Base-by-base conservation (phyloP, 345 rosid species). In the Capsella bursapastoris region DNA sequence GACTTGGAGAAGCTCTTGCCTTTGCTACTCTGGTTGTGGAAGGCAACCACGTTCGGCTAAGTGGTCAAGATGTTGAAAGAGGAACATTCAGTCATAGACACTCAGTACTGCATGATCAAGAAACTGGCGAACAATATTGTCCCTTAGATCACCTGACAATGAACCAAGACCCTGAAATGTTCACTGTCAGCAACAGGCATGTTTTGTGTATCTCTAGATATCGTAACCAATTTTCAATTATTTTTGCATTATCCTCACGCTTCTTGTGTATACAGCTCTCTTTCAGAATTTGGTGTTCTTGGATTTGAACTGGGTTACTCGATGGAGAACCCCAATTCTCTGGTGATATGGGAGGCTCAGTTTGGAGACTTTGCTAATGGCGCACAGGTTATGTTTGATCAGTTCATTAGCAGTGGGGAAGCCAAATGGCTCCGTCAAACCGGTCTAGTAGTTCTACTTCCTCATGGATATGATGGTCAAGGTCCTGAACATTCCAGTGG, bases 401-500 rank as follows among this genome's bases (percentile, higher is more conserved):
- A 90, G 81, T 90, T 90, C 69, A 28, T 90, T 55, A 88, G 93
- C 75, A 82, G 93, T 68, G 96, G 96, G n/a, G 96, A 90, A 73
- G 79, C 93, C 3, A 90, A 90, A 61, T 90, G 96, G 96, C 72
- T 90, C 51, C 86, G 96, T 35, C 93, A 90, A 51, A 83, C 82
- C 1, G 96, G 96, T 58, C 86, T 90, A 72, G 93, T 86, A 8
- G 78, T 90, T 69, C 82, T 90, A 69, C 93, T 90, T 72, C 93
- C 96, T 59, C 96, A 85, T 76, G 96, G 91, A 14, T 90, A 88
- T 76, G 93, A 88, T 79, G 96, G 96, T 52, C 96, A 88, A 70
- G 93, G 93, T 63, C 96, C 96, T 82, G 96, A 90, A 80, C 93
- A 90, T 82, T 90, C 96, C 49, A 90, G 96, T 75, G 89, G 86